Conservation (phyloP, 1,284 basidiomycete species). For the Trametes pubescens region DNA sequence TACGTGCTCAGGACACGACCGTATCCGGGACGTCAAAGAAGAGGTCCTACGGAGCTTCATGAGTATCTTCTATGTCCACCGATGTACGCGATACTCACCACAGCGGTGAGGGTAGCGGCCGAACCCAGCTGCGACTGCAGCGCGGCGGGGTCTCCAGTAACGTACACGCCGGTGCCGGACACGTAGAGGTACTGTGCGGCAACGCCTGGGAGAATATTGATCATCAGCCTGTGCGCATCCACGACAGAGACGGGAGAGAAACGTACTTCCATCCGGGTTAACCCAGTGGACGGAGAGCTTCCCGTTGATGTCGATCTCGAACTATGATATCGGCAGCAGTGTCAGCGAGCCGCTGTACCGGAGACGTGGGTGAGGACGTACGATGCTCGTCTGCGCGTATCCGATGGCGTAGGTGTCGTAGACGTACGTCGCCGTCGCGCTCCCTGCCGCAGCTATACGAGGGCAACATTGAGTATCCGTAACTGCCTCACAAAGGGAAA, state of each 20-base stretch:
- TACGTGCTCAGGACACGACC: neutral
- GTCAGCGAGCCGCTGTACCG: neutral
- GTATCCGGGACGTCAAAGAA: slow-evolving; percentile 8
- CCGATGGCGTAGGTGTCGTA: slow-evolving; percentile 33
- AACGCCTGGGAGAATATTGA: neutral
- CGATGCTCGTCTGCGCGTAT: slow-evolving; percentile 32
- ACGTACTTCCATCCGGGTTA: slow-evolving; percentile 34
- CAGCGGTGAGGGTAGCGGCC: neutral
- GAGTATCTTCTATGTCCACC: neutral
- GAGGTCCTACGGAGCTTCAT: slow-evolving; percentile 8
- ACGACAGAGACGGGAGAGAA: neutral
- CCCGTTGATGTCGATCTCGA: slow-evolving; percentile 21
- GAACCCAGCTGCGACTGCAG: slow-evolving; percentile 21
- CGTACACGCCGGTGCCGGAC: slow-evolving; percentile 21
- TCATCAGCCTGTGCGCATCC: neutral
- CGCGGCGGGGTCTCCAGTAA: slow-evolving; percentile 25
- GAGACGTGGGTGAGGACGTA: slow-evolving; percentile 8
- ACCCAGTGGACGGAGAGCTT: slow-evolving; percentile 29
- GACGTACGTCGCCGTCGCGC: slow-evolving; percentile 23
- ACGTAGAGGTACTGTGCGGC: slow-evolving; percentile 17
- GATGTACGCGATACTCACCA: slow-evolving; percentile 3
- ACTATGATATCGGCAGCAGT: neutral
- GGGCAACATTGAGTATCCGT: neutral
- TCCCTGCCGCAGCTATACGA: slow-evolving; percentile 23
- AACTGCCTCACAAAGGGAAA: neutral